Evolutionary conservation across 2,329 filamentous ascomycete species (phyloP).

Genomic region (Aspergillus spinulosporus): DNA sequence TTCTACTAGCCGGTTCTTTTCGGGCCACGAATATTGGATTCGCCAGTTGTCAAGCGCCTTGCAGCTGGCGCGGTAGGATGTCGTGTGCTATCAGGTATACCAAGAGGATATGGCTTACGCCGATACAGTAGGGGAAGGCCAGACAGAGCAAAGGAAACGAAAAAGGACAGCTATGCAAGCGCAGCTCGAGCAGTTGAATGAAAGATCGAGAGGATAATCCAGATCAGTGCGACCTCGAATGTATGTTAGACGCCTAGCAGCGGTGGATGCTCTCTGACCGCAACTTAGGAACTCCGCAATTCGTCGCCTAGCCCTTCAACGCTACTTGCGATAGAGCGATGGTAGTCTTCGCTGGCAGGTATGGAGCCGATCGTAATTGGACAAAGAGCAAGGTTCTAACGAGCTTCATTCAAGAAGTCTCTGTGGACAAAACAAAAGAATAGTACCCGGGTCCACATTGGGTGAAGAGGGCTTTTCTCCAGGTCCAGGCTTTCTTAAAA

Average conservation of each 20-base stretch:
- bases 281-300: constrained; percentile 24
- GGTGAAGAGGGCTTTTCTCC: not conserved
- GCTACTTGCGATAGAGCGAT: constrained; percentile 11
- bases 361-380: not conserved
- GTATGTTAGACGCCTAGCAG: constrained; percentile 12
- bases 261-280: constrained; percentile 28
- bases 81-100: not conserved
- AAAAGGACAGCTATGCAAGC: too few relatives aligned
- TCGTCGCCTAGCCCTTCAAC: constrained; percentile 19
- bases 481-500: not conserved
- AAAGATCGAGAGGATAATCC: constrained; percentile 2
- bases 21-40: not conserved
- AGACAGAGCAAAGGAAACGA: not conserved
- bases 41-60: not conserved
- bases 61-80: not conserved
- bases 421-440: not conserved
- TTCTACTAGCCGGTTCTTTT: too few relatives aligned
- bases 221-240: not conserved
- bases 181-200: not conserved
- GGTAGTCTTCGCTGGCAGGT: not conserved
- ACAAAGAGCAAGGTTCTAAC: not conserved
- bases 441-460: not conserved
- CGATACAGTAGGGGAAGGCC: not conserved
- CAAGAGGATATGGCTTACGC: not conserved
- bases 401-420: not conserved